Evolutionary conservation across 352 stramenopile species (phyloP).

Genomic region (Phytophthora sp.): DNA sequence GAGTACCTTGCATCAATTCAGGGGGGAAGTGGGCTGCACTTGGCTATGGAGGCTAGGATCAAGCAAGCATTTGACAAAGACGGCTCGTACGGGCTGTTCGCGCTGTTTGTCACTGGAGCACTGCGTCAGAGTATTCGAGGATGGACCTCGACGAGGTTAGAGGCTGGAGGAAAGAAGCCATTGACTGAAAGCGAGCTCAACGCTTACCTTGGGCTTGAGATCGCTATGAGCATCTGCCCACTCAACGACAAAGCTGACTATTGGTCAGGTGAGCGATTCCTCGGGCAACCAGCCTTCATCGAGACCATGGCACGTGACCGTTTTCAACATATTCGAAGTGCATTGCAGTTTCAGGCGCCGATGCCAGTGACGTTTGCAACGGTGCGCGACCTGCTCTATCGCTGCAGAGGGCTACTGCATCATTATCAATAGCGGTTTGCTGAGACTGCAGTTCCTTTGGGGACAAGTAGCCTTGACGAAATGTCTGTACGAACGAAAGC

Average conservation of each 20-base stretch:
- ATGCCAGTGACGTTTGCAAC: background rate
- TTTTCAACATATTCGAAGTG: conserved; percentile 11
- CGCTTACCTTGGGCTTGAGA: conserved; percentile 6
- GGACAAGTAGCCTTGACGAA: conserved; percentile 4
- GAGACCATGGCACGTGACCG: conserved; percentile 13
- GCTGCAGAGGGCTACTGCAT: conserved; percentile 6
- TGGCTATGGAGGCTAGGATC: background rate
- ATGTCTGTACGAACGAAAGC: background rate
- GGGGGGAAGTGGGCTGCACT: background rate
- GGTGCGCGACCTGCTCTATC: background rate
- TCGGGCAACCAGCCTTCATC: conserved; percentile 3
- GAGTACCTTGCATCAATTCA: background rate
- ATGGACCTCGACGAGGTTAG: background rate
- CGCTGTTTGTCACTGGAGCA: conserved; percentile 1
- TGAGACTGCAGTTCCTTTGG: background rate
- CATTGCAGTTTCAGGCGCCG: conserved; percentile 6
- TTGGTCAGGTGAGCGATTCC: conserved; percentile 3
- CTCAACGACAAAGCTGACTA: conserved; percentile 2
- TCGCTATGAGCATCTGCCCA: conserved; percentile 12
- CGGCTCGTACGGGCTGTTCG: background rate
- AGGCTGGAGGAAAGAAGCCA: background rate
- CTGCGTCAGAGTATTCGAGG: conserved; percentile 3
- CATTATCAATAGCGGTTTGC: conserved; percentile 13
- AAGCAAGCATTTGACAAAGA: background rate
- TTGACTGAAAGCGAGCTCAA: conserved; percentile 9